Percentiles rank a stretch among this genome's conserved stretches.
phyloP scores from a whole-genome alignment of 2,329 filamentous ascomycete species.

The Alternaria rosae region DNA sequence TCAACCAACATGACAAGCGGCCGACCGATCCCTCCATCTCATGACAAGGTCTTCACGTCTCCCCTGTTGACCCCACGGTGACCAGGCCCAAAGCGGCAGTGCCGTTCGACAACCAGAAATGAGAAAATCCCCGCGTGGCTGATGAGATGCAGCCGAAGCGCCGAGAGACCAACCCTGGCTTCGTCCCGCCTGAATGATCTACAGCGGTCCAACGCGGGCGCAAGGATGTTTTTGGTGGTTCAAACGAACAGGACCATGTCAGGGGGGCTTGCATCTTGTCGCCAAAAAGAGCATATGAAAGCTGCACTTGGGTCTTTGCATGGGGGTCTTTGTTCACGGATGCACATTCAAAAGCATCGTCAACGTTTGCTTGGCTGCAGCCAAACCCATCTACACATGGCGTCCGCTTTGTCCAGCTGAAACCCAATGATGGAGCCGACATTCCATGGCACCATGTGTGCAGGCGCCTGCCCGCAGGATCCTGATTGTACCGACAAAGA shows the following conservation, averaged over 20 bases:
- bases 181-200: slow-evolving; percentile 48
- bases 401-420: slow-evolving; percentile 10
- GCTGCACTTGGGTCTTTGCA: slow-evolving; percentile 32
- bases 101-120: slow-evolving; percentile 47
- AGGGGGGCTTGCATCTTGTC: slow-evolving; percentile 42
- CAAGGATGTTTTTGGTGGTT: slow-evolving; percentile 36
- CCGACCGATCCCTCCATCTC: slow-evolving; percentile 8
- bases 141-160: slow-evolving; percentile 47
- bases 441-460: slow-evolving; percentile 4
- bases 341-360: slow-evolving; percentile 21
- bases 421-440: neutral
- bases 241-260: slow-evolving; percentile 43
- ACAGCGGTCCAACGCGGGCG: slow-evolving; percentile 43
- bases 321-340: slow-evolving; percentile 25
- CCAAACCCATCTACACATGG: slow-evolving; percentile 20
- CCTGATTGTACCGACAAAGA: slow-evolving; percentile 6
- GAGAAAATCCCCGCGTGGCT: slow-evolving; percentile 42
- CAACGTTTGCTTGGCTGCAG: slow-evolving; percentile 34
- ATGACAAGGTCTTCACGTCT: slow-evolving; percentile 22
- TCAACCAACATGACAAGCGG: slow-evolving; percentile 22
- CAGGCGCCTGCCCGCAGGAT: neutral
- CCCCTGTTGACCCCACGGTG: slow-evolving; percentile 37
- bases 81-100: slow-evolving; percentile 41
- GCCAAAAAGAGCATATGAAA: slow-evolving; percentile 32
- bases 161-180: slow-evolving; percentile 39